These are phyloP conservation scores for Amanita rimosa DNA, from an alignment of 768 basidiomycete genomes.

Conservation along the genomic window DNA sequence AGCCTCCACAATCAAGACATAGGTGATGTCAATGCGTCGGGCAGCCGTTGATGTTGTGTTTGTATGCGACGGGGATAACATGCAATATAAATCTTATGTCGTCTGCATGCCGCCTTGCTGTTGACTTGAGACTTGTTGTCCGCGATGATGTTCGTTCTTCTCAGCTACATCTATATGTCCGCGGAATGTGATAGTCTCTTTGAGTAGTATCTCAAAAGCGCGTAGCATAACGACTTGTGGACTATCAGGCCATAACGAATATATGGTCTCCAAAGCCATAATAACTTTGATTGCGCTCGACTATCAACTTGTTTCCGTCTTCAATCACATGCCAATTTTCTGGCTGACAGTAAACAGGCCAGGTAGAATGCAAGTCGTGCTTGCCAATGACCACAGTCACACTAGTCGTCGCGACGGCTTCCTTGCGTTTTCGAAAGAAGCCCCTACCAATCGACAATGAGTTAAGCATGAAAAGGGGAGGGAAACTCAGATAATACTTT, in stretches of 20 bases:
- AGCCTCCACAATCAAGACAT: slow-evolving; percentile 67
- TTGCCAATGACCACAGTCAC: slow-evolving; percentile 80
- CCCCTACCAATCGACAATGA: slow-evolving; percentile 35
- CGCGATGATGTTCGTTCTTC: slow-evolving; percentile 49
- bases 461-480: background rate
- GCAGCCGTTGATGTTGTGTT: slow-evolving; percentile 76
- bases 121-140: slow-evolving; percentile 68
- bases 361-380: slow-evolving; percentile 86
- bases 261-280: slow-evolving; percentile 83
- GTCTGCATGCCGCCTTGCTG: slow-evolving; percentile 59
- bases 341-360: slow-evolving; percentile 81
- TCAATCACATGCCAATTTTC: slow-evolving; percentile 56
- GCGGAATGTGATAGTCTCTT: slow-evolving; percentile 70
- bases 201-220: slow-evolving; percentile 73
- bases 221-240: slow-evolving; percentile 62
- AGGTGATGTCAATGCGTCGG: slow-evolving; percentile 78
- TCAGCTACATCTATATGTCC: slow-evolving; percentile 41
- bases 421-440: slow-evolving; percentile 73
- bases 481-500: slow-evolving; percentile 32
- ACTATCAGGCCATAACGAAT: slow-evolving; percentile 56
- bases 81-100: slow-evolving; percentile 61
- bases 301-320: slow-evolving; percentile 64
- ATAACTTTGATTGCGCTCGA: slow-evolving; percentile 68
- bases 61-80: slow-evolving; percentile 62
- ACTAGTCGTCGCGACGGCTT: slow-evolving; percentile 52